Evolutionary conservation across 2,329 filamentous ascomycete genomes (phyloP).

Genomic region (Arthrobotrys entomopaga): DNA sequence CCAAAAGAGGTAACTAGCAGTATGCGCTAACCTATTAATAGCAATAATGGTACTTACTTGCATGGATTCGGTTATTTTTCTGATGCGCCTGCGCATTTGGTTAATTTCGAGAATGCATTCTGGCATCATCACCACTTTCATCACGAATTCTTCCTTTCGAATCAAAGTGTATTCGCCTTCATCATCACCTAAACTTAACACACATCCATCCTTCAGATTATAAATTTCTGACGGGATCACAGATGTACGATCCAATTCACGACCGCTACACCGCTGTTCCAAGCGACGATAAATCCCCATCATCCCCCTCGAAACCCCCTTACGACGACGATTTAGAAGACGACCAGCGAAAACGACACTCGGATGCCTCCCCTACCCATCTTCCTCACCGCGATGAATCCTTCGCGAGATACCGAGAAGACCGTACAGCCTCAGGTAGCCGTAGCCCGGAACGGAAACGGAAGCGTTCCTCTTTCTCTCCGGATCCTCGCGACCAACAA

Average conservation of each 20-base stretch:
- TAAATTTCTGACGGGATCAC: background rate
- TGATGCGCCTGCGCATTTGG: too few relatives aligned
- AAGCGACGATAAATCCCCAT: conserved; percentile 40
- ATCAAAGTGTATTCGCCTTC: too few relatives aligned
- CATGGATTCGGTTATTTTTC: too few relatives aligned
- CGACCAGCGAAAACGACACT: conserved; percentile 25
- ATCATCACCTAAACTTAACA: too few relatives aligned
- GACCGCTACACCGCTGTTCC: conserved; percentile 42
- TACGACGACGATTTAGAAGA: conserved; percentile 23
- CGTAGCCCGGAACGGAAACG: conserved; percentile 37
- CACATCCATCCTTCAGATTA: too few relatives aligned
- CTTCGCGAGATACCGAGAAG: background rate
- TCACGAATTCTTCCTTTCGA: too few relatives aligned
- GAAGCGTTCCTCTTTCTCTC: conserved; percentile 36
- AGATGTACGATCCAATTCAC: conserved; percentile 54
- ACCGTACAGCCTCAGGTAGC: background rate
- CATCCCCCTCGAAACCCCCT: conserved; percentile 37
- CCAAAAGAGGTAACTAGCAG: too few relatives aligned
- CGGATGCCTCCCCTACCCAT: conserved; percentile 17
- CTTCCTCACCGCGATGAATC: conserved; percentile 28
- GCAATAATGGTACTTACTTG: too few relatives aligned
- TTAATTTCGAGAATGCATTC: too few relatives aligned
- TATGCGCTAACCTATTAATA: too few relatives aligned
- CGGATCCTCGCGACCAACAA: conserved; percentile 18
- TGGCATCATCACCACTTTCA: too few relatives aligned